Conservation (phyloP, 1,139 yeast species). For the Geotrichum reessii region DNA sequence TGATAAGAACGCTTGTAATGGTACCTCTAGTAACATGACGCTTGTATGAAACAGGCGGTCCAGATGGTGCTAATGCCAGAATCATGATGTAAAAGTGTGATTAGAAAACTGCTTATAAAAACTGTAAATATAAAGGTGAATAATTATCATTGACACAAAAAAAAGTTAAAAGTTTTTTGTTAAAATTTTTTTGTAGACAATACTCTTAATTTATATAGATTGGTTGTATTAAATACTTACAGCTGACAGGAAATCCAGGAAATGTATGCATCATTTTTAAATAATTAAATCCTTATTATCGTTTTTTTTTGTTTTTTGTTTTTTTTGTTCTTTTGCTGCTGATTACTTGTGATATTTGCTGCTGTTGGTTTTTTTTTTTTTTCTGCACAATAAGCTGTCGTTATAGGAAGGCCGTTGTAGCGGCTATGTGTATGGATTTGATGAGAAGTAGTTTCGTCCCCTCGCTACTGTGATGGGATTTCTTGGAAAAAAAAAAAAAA, state of each 20-base stretch:
- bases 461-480: background rate
- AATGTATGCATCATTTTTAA: background rate
- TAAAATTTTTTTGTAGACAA: background rate
- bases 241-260: background rate
- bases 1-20: background rate
- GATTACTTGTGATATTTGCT: background rate
- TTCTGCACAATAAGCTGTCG: background rate
- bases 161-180: background rate
- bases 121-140: background rate
- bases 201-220: background rate
- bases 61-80: slow-evolving; percentile 6
- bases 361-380: background rate
- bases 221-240: background rate
- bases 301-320: too few species aligned
- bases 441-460: background rate
- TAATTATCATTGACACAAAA: too few species aligned
- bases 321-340: background rate
- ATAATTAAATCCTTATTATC: background rate
- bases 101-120: background rate
- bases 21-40: background rate
- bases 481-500: background rate
- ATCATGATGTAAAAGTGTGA: slow-evolving; percentile 1
- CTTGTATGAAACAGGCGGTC: background rate
- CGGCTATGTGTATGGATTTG: background rate
- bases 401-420: background rate